Conservation (phyloP, 257 asterid species). For the Fraxinus cuspidata region DNA sequence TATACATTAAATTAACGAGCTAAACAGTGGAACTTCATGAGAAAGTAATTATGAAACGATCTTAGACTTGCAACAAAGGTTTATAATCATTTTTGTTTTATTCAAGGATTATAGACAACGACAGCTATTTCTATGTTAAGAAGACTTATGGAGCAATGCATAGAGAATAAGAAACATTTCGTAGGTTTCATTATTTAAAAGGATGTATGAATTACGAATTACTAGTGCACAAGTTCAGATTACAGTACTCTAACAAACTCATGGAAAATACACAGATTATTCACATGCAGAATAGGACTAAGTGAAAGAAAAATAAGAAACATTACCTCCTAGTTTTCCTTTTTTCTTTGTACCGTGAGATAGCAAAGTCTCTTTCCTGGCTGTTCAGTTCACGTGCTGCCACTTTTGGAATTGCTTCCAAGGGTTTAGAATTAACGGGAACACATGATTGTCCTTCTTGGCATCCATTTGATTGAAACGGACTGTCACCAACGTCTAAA, state of each 20-base stretch:
- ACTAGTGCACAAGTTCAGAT: background rate
- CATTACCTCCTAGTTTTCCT: slow-evolving; percentile 86
- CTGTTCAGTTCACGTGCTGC: slow-evolving; percentile 62
- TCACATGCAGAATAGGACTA: background rate
- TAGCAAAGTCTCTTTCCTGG: slow-evolving; percentile 80
- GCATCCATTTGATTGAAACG: slow-evolving; percentile 35
- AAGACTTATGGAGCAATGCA: no score
- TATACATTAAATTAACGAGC: no score
- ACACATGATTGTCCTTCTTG: slow-evolving; percentile 46
- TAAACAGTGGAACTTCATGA: background rate
- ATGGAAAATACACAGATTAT: background rate
- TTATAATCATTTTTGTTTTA: no score
- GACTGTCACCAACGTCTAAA: slow-evolving; percentile 48
- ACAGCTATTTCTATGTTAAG: no score
- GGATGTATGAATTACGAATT: no score
- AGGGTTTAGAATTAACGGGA: slow-evolving; percentile 36
- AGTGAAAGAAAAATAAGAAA: background rate
- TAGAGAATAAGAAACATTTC: no score
- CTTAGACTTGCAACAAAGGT: background rate
- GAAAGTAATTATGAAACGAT: background rate
- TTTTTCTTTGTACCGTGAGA: slow-evolving; percentile 88
- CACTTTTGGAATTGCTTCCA: slow-evolving; percentile 39
- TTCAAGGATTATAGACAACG: no score
- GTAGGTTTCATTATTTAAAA: no score
- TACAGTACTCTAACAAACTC: background rate